phyloP scores from a whole-genome alignment of 176 grass and related monocot species.

The Juncus inflexus region DNA sequence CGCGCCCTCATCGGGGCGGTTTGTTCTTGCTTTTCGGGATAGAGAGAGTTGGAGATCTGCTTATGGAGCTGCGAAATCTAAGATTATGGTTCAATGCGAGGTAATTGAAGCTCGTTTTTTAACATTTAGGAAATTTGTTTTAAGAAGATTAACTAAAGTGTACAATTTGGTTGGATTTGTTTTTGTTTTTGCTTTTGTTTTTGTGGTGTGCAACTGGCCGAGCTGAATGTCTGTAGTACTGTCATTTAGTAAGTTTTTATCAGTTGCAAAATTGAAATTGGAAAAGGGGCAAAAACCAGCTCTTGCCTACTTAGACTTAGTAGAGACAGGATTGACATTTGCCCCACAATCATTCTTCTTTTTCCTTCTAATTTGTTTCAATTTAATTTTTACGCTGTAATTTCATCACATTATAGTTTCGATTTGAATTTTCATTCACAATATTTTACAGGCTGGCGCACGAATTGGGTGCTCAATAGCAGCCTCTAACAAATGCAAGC shows the following conservation, averaged over 20 bases:
- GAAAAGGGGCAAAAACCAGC: slow-evolving; percentile 24
- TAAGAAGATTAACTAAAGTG: no score
- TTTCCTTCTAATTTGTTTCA: background rate
- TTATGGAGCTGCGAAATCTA: slow-evolving; percentile 25
- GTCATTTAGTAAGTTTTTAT: slow-evolving; percentile 35
- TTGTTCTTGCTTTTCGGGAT: slow-evolving; percentile 42
- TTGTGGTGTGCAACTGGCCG: slow-evolving; percentile 33
- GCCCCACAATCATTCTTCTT: slow-evolving; percentile 16
- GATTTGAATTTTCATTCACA: background rate
- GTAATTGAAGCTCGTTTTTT: slow-evolving; percentile 8
- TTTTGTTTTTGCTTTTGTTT: background rate
- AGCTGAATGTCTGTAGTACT: slow-evolving; percentile 30
- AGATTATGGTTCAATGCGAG: slow-evolving; percentile 39
- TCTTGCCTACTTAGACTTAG: slow-evolving; percentile 36
- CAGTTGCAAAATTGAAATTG: slow-evolving; percentile 30
- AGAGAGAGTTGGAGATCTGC: slow-evolving; percentile 28
- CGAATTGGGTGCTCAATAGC: slow-evolving; percentile 68
- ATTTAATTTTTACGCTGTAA: background rate
- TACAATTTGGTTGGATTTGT: background rate
- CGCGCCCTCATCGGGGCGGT: slow-evolving; percentile 28
- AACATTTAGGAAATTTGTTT: background rate
- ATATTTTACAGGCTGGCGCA: slow-evolving; percentile 50
- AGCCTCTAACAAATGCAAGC: slow-evolving; percentile 71
- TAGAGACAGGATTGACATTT: slow-evolving; percentile 32
- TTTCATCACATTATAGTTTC: background rate